These are phyloP conservation scores for Ophiostoma tasmaniense DNA, from an alignment of 2,329 filamentous ascomycete species.

Conservation along the genomic window DNA sequence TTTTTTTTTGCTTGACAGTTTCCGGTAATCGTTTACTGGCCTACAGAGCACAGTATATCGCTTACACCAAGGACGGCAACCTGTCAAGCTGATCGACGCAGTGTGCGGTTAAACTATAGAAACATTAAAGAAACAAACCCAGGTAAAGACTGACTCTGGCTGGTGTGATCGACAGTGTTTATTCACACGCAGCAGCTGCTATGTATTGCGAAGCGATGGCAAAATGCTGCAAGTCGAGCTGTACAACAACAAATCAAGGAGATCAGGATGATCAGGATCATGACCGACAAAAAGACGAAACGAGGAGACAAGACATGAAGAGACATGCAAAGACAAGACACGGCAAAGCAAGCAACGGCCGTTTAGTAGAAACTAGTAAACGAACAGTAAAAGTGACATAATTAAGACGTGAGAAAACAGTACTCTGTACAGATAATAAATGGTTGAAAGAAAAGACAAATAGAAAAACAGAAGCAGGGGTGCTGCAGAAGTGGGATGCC, in stretches of 20 bases:
- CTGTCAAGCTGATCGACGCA: background rate
- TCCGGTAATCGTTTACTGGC: background rate
- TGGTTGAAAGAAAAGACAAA: background rate
- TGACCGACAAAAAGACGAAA: background rate
- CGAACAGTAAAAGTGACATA: background rate
- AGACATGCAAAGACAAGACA: background rate
- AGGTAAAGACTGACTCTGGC: background rate
- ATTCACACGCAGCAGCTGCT: background rate
- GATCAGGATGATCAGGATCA: background rate
- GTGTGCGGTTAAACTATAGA: background rate
- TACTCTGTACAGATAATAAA: background rate
- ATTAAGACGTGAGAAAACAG: background rate
- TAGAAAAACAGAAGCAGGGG: background rate
- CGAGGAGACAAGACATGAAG: slow-evolving; percentile 1
- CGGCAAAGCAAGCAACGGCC: background rate
- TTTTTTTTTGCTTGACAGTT: background rate
- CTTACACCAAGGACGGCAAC: background rate
- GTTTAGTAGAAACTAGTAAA: background rate
- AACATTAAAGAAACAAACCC: background rate
- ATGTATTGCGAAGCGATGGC: no score
- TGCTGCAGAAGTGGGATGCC: slow-evolving; percentile 3
- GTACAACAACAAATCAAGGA: background rate
- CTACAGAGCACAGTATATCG: background rate
- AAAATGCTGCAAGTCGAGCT: background rate
- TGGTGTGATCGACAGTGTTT: background rate